phyloP scores from a whole-genome alignment of 1,284 basidiomycete genomes.

The Ganoderma lingzhi region DNA sequence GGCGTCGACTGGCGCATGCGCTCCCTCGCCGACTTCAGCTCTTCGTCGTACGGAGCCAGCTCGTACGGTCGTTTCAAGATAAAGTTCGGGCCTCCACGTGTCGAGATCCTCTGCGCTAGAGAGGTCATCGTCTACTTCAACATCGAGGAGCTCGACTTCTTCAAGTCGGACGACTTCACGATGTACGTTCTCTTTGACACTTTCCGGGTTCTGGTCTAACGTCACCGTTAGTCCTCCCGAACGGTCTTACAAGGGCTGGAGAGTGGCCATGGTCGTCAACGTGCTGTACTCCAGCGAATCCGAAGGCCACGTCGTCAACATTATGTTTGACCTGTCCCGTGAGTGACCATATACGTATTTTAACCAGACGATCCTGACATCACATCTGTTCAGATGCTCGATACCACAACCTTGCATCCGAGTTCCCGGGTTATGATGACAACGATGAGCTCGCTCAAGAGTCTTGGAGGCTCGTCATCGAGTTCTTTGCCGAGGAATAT shows the following conservation, averaged over 20 bases:
- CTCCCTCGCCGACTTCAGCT: constrained; percentile 40
- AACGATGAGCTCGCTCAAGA: constrained; percentile 30
- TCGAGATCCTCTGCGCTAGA: constrained; percentile 42
- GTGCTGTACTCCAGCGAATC: constrained; percentile 33
- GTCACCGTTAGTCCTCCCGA: background rate
- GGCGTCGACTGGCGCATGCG: constrained; percentile 26
- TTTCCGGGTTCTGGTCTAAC: constrained; percentile 21
- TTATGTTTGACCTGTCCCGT: constrained; percentile 17
- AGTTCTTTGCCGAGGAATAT: constrained; percentile 41
- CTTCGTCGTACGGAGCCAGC: constrained; percentile 19
- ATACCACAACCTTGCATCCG: constrained; percentile 38
- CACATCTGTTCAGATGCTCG: constrained; percentile 41
- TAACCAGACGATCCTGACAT: constrained; percentile 16
- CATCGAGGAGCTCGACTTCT: constrained; percentile 41
- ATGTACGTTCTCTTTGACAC: constrained; percentile 27
- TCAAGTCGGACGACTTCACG: constrained; percentile 34
- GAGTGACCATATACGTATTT: constrained; percentile 17
- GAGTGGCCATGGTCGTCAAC: constrained; percentile 42
- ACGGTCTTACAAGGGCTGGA: constrained; percentile 36
- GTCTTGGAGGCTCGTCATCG: constrained; percentile 36
- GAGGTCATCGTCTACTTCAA: constrained; percentile 44
- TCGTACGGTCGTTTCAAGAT: constrained; percentile 37
- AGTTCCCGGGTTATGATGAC: constrained; percentile 35
- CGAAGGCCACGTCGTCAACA: constrained; percentile 34
- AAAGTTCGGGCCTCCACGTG: constrained; percentile 39